Conservation (phyloP, 164 flowering plant species). For the Taxillus chinensis region DNA sequence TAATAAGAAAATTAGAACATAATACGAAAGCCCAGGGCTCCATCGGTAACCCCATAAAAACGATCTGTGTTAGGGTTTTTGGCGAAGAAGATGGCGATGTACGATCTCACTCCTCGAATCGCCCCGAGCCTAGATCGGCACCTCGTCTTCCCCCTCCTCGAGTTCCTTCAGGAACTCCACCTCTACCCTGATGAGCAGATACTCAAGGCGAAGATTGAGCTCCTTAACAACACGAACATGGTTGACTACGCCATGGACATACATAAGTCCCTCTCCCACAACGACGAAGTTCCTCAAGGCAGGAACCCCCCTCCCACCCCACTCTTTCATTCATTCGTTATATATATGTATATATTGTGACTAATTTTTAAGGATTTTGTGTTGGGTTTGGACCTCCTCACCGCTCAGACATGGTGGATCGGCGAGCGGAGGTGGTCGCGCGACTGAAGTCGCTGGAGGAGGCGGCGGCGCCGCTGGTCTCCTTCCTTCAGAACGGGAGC, state of each 20-base stretch:
- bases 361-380: neutral
- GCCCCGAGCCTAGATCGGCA: constrained; percentile 83
- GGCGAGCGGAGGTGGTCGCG: constrained; percentile 75
- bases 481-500: constrained; percentile 62
- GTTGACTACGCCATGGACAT: constrained; percentile 99
- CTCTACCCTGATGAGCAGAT: constrained; percentile 65
- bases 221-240: constrained; percentile 90
- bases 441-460: constrained; percentile 82
- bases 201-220: constrained; percentile 76
- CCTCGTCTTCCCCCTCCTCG: constrained; percentile 76
- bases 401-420: constrained; percentile 70
- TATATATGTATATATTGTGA: neutral
- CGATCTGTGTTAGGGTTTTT: too few relatives aligned
- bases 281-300: constrained; percentile 96
- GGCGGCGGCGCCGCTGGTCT: constrained; percentile 61
- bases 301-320: too few relatives aligned
- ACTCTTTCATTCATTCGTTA: too few relatives aligned
- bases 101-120: constrained; percentile 65
- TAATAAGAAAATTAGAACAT: too few relatives aligned
- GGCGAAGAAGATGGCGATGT: constrained; percentile 34
- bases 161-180: constrained; percentile 69
- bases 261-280: constrained; percentile 72
- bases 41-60: too few relatives aligned
- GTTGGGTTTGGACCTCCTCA: neutral
- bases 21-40: too few relatives aligned